Evolutionary conservation across 306 rosid genomes (phyloP), one percentile per base, ranked within the genome.

Genomic region (Carpinus fangiana): DNA sequence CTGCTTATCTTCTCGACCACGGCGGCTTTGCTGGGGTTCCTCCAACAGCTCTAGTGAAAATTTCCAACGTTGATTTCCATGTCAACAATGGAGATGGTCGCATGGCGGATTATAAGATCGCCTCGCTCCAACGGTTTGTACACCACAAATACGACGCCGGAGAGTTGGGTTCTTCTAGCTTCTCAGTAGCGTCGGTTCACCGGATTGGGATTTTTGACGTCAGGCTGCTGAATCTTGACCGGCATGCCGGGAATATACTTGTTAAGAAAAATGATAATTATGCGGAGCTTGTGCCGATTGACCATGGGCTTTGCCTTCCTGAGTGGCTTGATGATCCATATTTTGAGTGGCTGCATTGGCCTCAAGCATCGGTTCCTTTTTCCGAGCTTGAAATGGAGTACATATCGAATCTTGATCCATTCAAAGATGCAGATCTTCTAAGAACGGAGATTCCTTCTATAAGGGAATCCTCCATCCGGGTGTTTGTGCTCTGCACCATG

Each of bases 341-440:
- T 79, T 94, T 92, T 36, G 98, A 94, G 80, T 92, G 98, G 98
- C 82, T 94, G 79, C 98, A 94, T 72, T 94, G 97, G 98, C 95
- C 97, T 73, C 98, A 94, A 78, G 96, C 98, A 53, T 89, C 88
- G 0, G 65, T 85, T 78, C 93, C 97, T 36, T 94, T 94, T 82
- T 92, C 95, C 3, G 90, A 89, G 53, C 84, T 78, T 5, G 97
- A 92, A 70, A 67, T 86, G 6, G 95, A 93, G 51, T 94, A 92
- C 73, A 87, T 94, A 54, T 89, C 89, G 46, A 83, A 84, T 53
- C 97, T 94, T 2, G 95, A 94, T 21, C 97, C 97, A 2, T 86
- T 90, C 45, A 82, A 87, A 81, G 97, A 94, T 66, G 97, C 95
- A 3, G 87, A 94, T 56, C 79, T 89, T 81, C 57, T 94, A 6